Percentiles rank a stretch among this genome's conserved stretches.
phyloP scores from a whole-genome alignment of 352 stramenopile species.

The Pythium diclinum region DNA sequence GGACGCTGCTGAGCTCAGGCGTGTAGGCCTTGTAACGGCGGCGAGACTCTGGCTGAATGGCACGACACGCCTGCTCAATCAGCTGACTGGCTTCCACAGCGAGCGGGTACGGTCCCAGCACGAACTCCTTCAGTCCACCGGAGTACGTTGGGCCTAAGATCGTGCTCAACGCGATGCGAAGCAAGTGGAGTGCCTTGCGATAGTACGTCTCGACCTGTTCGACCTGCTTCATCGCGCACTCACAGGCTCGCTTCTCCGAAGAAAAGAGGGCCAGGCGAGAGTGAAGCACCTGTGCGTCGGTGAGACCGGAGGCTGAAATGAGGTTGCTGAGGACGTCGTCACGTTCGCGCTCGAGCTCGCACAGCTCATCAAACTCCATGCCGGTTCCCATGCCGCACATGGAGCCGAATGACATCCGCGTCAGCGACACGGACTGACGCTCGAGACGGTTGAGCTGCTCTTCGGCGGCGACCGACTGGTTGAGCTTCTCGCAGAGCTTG shows the following conservation, averaged over 20 bases:
- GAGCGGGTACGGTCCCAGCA: constrained; percentile 64
- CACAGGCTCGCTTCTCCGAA: constrained; percentile 75
- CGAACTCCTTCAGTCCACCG: constrained; percentile 72
- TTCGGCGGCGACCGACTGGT: constrained; percentile 59
- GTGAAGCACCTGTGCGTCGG: constrained; percentile 69
- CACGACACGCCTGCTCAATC: constrained; percentile 63
- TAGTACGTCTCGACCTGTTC: constrained; percentile 69
- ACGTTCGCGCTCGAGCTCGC: constrained; percentile 63
- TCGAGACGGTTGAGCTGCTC: constrained; percentile 65
- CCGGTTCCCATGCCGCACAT: constrained; percentile 17
- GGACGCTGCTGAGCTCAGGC: constrained; percentile 40
- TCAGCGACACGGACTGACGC: constrained; percentile 60
- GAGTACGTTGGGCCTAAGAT: constrained; percentile 74
- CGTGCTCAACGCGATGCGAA: constrained; percentile 65
- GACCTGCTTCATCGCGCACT: constrained; percentile 74
- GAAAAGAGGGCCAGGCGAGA: constrained; percentile 66
- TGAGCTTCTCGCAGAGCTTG: constrained; percentile 73
- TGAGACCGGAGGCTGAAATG: constrained; percentile 52
- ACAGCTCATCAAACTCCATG: constrained; percentile 45
- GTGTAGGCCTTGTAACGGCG: constrained; percentile 71
- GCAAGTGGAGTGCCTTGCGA: constrained; percentile 65
- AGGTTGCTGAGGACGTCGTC: constrained; percentile 69
- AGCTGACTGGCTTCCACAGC: constrained; percentile 73
- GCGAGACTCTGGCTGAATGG: constrained; percentile 73
- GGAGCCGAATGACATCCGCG: constrained; percentile 46